Conservation (phyloP, 2,329 filamentous ascomycete species). For the Xylariaceae sp. region DNA sequence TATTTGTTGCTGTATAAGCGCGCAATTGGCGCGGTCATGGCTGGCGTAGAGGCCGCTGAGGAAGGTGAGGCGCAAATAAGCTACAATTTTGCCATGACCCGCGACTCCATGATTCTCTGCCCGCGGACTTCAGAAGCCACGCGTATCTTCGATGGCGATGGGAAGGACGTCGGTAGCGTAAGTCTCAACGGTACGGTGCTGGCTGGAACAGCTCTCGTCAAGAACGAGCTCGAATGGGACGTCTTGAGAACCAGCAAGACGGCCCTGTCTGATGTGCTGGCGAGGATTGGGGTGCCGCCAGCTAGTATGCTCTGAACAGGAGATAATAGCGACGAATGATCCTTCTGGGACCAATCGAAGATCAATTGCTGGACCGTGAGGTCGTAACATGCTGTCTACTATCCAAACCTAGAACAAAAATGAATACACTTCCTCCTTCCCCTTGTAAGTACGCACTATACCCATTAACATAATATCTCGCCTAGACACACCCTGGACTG, state of each 20-base stretch:
- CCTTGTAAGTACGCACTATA: slow-evolving; percentile 25
- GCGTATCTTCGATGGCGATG: slow-evolving; percentile 22
- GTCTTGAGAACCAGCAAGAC: slow-evolving; percentile 39
- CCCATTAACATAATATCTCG: slow-evolving; percentile 1
- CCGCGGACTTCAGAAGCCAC: slow-evolving; percentile 50
- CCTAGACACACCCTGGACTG: slow-evolving; percentile 2
- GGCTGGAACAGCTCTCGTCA: slow-evolving; percentile 59
- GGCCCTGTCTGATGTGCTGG: slow-evolving; percentile 37
- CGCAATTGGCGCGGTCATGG: slow-evolving; percentile 32
- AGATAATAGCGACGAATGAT: background rate
- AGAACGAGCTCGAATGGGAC: slow-evolving; percentile 53
- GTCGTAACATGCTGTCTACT: slow-evolving; percentile 13
- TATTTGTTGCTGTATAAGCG: slow-evolving; percentile 46
- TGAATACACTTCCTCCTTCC: slow-evolving; percentile 5
- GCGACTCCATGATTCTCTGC: slow-evolving; percentile 46
- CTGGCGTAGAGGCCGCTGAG: slow-evolving; percentile 20
- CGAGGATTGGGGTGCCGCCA: slow-evolving; percentile 36
- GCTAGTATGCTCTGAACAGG: slow-evolving; percentile 1
- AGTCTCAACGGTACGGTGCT: slow-evolving; percentile 58
- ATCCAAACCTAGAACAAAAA: background rate
- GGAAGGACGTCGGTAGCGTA: slow-evolving; percentile 37
- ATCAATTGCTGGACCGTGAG: slow-evolving; percentile 12
- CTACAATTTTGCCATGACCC: slow-evolving; percentile 59
- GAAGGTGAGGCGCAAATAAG: slow-evolving; percentile 48
- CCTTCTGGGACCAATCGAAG: background rate